These are phyloP conservation scores for Cerrena zonata DNA, from an alignment of 1,284 basidiomycete genomes.

Conservation along the genomic window DNA sequence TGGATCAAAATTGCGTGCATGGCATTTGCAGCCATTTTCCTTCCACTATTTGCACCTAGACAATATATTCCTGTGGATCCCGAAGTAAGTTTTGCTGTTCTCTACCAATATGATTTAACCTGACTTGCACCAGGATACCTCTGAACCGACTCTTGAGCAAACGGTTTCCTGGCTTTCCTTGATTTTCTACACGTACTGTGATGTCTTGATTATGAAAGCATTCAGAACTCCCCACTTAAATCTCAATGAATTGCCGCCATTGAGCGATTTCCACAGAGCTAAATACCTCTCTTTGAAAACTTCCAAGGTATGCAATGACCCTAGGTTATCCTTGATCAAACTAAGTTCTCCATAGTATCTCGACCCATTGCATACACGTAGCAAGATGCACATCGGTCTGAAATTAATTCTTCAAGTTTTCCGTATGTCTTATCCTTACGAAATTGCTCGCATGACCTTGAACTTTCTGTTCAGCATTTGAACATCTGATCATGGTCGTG, in stretches of 20 bases:
- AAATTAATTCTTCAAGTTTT: conserved; percentile 10
- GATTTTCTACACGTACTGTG: conserved; percentile 27
- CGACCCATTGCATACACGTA: conserved; percentile 24
- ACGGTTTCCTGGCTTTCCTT: conserved; percentile 30
- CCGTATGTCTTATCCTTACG: background rate
- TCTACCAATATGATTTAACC: background rate
- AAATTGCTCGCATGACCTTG: background rate
- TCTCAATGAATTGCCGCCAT: conserved; percentile 34
- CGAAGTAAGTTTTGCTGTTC: conserved; percentile 26
- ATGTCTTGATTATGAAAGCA: conserved; percentile 27
- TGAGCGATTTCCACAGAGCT: conserved; percentile 44
- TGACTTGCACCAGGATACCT: conserved; percentile 17
- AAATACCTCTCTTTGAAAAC: conserved; percentile 33
- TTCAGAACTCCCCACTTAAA: conserved; percentile 26
- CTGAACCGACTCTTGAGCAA: conserved; percentile 30
- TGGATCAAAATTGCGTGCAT: conserved; percentile 32
- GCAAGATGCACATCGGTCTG: conserved; percentile 7
- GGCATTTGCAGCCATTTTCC: conserved; percentile 31
- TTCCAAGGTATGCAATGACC: conserved; percentile 20
- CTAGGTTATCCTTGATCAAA: background rate
- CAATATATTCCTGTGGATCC: conserved; percentile 36
- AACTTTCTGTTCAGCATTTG: background rate
- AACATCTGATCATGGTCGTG: conserved; percentile 1
- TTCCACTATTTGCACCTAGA: conserved; percentile 39
- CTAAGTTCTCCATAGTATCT: conserved; percentile 22